A percentile compares a stretch with the other conserved stretches of the same genome.
Conservation (phyloP, 2,329 filamentous ascomycete genomes). For the Lachnellula cervina region DNA sequence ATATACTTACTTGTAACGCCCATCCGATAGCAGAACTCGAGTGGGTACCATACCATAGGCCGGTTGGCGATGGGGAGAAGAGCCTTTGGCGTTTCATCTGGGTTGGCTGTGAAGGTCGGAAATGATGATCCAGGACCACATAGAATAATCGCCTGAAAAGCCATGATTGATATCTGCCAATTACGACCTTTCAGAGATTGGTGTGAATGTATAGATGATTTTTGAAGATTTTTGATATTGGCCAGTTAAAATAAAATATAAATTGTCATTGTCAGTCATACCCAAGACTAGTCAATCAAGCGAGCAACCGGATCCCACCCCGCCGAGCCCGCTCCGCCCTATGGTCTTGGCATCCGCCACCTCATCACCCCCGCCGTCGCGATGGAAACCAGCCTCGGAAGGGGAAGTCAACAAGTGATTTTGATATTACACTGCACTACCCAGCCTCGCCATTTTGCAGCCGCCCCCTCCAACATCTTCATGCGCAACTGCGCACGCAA, state of each 20-base stretch:
- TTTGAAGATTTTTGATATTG: not conserved
- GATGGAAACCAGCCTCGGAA: constrained; percentile 4
- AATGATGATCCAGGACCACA: constrained; percentile 80
- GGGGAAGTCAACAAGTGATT: constrained; percentile 6
- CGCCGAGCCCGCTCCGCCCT: not conserved
- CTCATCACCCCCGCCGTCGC: not conserved
- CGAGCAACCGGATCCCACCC: constrained; percentile 3
- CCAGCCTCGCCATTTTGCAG: constrained; percentile 13
- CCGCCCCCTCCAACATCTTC: not conserved
- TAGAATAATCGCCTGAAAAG: constrained; percentile 77
- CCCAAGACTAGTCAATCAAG: constrained; percentile 13
- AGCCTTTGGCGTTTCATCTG: constrained; percentile 76
- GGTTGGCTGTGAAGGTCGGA: constrained; percentile 75
- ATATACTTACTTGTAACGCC: constrained; percentile 62
- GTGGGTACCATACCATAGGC: constrained; percentile 86
- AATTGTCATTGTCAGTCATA: constrained; percentile 1
- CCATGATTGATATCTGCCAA: constrained; percentile 28
- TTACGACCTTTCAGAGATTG: not conserved
- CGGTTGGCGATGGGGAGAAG: constrained; percentile 77
- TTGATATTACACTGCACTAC: not conserved
- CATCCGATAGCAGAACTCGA: constrained; percentile 79
- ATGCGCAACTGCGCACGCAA: constrained; percentile 6
- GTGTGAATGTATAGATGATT: not conserved
- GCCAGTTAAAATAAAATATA: not conserved
- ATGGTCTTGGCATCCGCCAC: constrained; percentile 1